Base-by-base conservation (phyloP, 108 stramenopile genomes). In the Stephanodiscus triporus region DNA sequence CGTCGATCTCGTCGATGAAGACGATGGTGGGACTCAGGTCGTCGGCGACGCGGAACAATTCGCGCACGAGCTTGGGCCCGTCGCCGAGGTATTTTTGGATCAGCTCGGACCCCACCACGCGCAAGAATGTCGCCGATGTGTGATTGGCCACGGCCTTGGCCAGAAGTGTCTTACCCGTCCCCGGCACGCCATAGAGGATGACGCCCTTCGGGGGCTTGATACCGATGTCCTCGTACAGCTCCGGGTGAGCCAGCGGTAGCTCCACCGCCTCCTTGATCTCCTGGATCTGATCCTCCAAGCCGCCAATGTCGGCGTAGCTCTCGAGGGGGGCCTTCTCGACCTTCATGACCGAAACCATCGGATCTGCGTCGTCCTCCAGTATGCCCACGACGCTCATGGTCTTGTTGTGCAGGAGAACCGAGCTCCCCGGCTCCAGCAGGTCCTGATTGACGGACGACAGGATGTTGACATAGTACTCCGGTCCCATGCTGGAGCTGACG, bases 241-340 rank as follows among this genome's bases (percentile, higher is more conserved):
- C 99, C 0, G 99, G 99, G 82, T 98, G 97, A 24, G 98, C 97
- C 67, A 99, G 82, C 2, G 99, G 99, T 37, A 99, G 85, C 75
- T 99, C 99, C 23, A 99, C 99, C 22, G 99, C 98, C 84, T 99
- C 99, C 80, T 99, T 99, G 84, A 99, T 99, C 84, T 99, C 99
- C 80, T 99, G 98, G 78, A 99, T 99, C 86, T 99, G 99, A 40
- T 88, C 90, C 85, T 99, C 97, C 36, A 99, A 75, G 4, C 99
- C 99, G 24, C 99, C 98, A 80, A 99, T 98, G 67, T 99, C 99
- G 24, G 97, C 98, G 72, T 99, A 99, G 48, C 91, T 90, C 74
- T 99, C 99, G 24, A 96, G 72, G 14, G 99, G 99, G 2, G 98
- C 98, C 86, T 99, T 98, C 67, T 99, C 99, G 9, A 99, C 99